A percentile compares a stretch with the other conserved stretches of the same genome.
Evolutionary conservation across 2,329 filamentous ascomycete species (phyloP).

Genomic region (Xylariaceae sp.): DNA sequence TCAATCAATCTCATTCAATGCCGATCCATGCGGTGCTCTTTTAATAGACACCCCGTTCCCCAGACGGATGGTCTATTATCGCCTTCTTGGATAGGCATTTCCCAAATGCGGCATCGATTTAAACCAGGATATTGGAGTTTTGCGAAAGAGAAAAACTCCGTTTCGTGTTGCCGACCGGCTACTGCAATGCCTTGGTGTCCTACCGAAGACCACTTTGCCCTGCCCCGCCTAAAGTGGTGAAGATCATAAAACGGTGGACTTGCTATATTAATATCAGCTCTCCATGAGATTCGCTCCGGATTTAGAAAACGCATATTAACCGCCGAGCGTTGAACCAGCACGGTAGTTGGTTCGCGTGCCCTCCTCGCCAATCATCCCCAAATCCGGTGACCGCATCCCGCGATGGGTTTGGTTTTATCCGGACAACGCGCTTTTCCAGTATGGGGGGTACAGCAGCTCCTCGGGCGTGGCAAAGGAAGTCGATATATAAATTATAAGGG

Average conservation of each 20-base stretch:
- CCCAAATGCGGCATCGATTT: too few species aligned
- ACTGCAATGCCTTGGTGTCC: slow-evolving; percentile 6
- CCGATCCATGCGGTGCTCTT: too few species aligned
- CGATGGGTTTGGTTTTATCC: slow-evolving; percentile 27
- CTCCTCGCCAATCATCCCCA: slow-evolving; percentile 23
- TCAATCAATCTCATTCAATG: too few species aligned
- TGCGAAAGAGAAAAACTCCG: not conserved
- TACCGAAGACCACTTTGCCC: slow-evolving; percentile 18
- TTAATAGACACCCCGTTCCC: too few species aligned
- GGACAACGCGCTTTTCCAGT: slow-evolving; percentile 15
- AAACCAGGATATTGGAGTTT: too few species aligned
- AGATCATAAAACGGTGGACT: slow-evolving; percentile 17
- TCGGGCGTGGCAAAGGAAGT: slow-evolving; percentile 7
- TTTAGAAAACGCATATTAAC: slow-evolving; percentile 25
- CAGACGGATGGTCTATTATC: too few species aligned
- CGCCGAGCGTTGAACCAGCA: slow-evolving; percentile 22
- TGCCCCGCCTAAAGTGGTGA: slow-evolving; percentile 24
- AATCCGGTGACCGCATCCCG: slow-evolving; percentile 18
- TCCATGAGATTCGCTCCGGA: slow-evolving; percentile 24
- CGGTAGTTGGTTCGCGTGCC: slow-evolving; percentile 24
- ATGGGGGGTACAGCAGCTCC: slow-evolving; percentile 5
- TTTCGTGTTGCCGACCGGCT: slow-evolving; percentile 12
- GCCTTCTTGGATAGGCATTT: too few species aligned
- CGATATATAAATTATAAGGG: slow-evolving; percentile 17
- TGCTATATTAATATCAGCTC: slow-evolving; percentile 25